Percentiles rank a stretch among this genome's conserved stretches.
Evolutionary conservation across 2,329 filamentous ascomycete genomes (phyloP).

Genomic region (Penicillium sp.): DNA sequence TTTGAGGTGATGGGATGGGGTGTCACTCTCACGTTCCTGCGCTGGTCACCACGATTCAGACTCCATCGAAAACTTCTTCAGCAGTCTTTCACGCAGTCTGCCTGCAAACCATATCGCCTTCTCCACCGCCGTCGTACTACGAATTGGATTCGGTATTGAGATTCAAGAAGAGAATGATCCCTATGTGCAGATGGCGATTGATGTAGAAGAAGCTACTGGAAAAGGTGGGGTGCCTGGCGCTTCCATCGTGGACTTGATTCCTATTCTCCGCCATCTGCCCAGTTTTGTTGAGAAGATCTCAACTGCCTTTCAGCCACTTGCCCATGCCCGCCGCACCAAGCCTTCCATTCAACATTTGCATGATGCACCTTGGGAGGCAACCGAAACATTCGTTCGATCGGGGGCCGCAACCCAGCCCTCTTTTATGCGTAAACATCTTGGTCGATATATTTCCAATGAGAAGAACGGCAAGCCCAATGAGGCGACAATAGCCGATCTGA

Average conservation of each 20-base stretch:
- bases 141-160: not conserved
- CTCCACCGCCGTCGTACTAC: not conserved
- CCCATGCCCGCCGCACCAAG: not conserved
- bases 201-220: constrained; percentile 1
- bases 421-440: not conserved
- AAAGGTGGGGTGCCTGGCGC: not conserved
- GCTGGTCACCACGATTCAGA: not conserved
- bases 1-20: constrained; percentile 2
- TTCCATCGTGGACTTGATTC: not conserved
- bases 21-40: not conserved
- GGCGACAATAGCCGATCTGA: not conserved
- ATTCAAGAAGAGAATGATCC: constrained; percentile 1
- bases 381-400: not conserved
- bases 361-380: not conserved
- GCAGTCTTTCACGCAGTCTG: constrained; percentile 1
- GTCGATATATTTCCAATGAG: not conserved
- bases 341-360: not conserved
- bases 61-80: not conserved
- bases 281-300: not conserved
- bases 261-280: not conserved
- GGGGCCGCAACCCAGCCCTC: not conserved
- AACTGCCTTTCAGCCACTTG: not conserved
- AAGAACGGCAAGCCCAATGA: not conserved
- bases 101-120: not conserved
- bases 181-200: constrained; percentile 1